Conservation (phyloP, 2,329 filamentous ascomycete genomes). For the Aspergillus luchuensis region DNA sequence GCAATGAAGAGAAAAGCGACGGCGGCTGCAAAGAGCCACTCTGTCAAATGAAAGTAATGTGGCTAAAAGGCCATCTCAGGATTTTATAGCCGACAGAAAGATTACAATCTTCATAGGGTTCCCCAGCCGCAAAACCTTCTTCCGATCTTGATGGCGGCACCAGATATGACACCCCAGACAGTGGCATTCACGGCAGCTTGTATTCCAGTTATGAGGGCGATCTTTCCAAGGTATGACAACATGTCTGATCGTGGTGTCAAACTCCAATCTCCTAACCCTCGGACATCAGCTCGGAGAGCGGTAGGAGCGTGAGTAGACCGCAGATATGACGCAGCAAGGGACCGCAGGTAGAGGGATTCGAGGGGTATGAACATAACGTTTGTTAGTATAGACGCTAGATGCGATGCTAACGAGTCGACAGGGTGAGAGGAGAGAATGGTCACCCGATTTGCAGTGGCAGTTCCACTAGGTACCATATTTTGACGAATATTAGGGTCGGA, state of each 20-base stretch:
- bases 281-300: conserved; percentile 32
- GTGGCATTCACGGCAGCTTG: conserved; percentile 40
- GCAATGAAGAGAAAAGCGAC: not conserved
- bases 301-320: conserved; percentile 29
- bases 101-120: conserved; percentile 20
- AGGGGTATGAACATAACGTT: conserved; percentile 43
- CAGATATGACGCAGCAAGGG: conserved; percentile 42
- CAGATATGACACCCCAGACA: conserved; percentile 42
- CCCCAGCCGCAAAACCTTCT: conserved; percentile 46
- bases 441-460: conserved; percentile 37
- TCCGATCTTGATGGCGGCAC: conserved; percentile 42
- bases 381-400: conserved; percentile 42
- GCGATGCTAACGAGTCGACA: conserved; percentile 45
- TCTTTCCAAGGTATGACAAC: conserved; percentile 39
- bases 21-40: not conserved
- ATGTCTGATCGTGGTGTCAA: conserved; percentile 34
- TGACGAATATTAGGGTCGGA: conserved; percentile 22
- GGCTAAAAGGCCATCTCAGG: not conserved
- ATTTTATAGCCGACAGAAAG: not conserved
- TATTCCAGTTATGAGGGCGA: conserved; percentile 40
- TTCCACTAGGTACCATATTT: conserved; percentile 12
- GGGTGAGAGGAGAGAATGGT: conserved; percentile 47
- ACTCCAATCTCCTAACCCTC: conserved; percentile 38
- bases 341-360: conserved; percentile 45
- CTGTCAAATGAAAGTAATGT: not conserved